These are phyloP conservation scores for Cenchrus americanus DNA, from an alignment of 176 grass and related monocot species.

Conservation along the genomic window DNA sequence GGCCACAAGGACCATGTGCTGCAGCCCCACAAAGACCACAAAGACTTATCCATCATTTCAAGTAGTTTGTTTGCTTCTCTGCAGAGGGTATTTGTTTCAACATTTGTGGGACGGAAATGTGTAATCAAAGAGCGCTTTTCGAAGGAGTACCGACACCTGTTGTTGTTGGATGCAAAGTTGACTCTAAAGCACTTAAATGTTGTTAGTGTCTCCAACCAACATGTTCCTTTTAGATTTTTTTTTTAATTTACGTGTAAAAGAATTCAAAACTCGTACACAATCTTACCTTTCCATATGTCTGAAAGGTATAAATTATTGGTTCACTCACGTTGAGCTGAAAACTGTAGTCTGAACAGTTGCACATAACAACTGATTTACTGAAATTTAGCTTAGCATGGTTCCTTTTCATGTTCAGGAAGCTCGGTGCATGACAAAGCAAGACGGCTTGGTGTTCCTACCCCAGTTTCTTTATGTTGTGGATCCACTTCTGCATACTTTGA, in stretches of 20 bases:
- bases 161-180: conserved; percentile 78
- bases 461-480: conserved; percentile 84
- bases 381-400: conserved; percentile 33
- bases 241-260: neutral
- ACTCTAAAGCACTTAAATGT: conserved; percentile 84
- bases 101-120: conserved; percentile 67
- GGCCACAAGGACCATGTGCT: too few species aligned
- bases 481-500: conserved; percentile 57
- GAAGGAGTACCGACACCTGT: conserved; percentile 83
- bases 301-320: conserved; percentile 21
- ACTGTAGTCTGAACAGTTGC: neutral
- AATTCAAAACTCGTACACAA: neutral
- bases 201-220: conserved; percentile 49
- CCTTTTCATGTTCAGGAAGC: conserved; percentile 62
- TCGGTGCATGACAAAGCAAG: conserved; percentile 97
- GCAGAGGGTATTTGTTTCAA: conserved; percentile 83
- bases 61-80: conserved; percentile 44
- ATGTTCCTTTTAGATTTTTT: conserved; percentile 1
- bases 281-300: neutral
- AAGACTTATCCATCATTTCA: neutral
- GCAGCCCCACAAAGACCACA: too few species aligned
- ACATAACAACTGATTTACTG: conserved; percentile 6
- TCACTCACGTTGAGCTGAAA: conserved; percentile 30
- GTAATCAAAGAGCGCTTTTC: conserved; percentile 91
- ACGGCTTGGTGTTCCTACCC: conserved; percentile 84